These are phyloP conservation scores for Fomitopsis palustris DNA, from an alignment of 1,284 basidiomycete species.

Conservation along the genomic window DNA sequence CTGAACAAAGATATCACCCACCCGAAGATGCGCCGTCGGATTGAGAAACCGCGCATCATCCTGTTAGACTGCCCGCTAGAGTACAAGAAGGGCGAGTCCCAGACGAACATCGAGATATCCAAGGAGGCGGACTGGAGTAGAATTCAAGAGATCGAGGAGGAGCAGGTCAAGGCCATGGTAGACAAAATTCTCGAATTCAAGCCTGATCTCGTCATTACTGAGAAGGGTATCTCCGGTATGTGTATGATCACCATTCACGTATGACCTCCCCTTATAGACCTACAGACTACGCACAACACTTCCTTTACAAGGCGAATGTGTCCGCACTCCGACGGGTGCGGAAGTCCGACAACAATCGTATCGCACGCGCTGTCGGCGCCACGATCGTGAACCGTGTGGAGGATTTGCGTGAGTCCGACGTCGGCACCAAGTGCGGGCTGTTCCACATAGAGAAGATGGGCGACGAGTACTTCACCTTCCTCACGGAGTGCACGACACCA, in stretches of 20 bases:
- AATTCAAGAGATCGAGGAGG: slow-evolving; percentile 94
- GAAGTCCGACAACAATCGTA: slow-evolving; percentile 99
- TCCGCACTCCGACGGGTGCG: slow-evolving; percentile 92
- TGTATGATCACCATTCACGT: slow-evolving; percentile 7
- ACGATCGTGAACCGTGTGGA: slow-evolving; percentile 98
- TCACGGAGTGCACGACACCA: slow-evolving; percentile 88
- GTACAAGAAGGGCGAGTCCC: slow-evolving; percentile 98
- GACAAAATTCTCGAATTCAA: slow-evolving; percentile 90
- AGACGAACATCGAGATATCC: slow-evolving; percentile 98
- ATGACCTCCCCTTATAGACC: not conserved
- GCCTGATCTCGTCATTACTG: slow-evolving; percentile 94
- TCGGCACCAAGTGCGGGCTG: slow-evolving; percentile 91
- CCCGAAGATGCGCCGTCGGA: slow-evolving; percentile 93
- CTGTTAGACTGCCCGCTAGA: slow-evolving; percentile 96
- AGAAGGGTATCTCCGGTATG: slow-evolving; percentile 94
- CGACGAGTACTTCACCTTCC: slow-evolving; percentile 99
- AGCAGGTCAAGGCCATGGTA: slow-evolving; percentile 91
- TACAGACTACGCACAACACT: slow-evolving; percentile 90
- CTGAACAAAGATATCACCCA: slow-evolving; percentile 99
- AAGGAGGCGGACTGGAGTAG: slow-evolving; percentile 94
- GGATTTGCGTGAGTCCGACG: slow-evolving; percentile 88
- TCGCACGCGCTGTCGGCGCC: slow-evolving; percentile 92
- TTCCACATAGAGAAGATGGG: slow-evolving; percentile 98
- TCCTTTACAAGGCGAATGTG: slow-evolving; percentile 86
- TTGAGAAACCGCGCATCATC: slow-evolving; percentile 87